Evolutionary conservation across 495 filamentous ascomycete species (phyloP).

Genomic region (Pseudotulostoma volvatum): DNA sequence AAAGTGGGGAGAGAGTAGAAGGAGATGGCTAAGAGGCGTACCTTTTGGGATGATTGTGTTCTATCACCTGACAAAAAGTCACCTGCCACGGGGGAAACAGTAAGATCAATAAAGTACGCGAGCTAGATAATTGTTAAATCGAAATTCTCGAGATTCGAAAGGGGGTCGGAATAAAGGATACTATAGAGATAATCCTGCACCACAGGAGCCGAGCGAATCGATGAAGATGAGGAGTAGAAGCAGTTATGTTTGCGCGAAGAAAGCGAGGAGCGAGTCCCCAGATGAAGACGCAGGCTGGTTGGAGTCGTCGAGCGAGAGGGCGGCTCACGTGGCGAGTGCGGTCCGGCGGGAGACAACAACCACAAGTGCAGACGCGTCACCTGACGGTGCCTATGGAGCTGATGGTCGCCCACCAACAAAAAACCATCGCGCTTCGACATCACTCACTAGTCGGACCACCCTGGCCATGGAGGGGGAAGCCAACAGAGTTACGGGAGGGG

Average conservation of each 20-base stretch:
- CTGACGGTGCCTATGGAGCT: no score
- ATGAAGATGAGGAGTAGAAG: no score
- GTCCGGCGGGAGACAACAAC: conserved; percentile 11
- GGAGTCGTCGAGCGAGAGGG: conserved; percentile 15
- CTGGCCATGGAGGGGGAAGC: no score
- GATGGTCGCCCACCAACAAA: no score
- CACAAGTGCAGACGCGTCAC: conserved; percentile 21
- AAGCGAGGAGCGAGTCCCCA: no score
- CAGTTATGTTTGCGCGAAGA: no score
- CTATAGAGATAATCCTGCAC: no score
- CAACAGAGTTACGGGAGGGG: no score
- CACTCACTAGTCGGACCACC: no score
- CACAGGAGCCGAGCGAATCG: no score
- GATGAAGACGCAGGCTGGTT: neutral
- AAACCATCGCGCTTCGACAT: no score
- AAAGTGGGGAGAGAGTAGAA: conserved; percentile 5
- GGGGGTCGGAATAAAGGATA: conserved; percentile 10
- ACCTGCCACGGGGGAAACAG: conserved; percentile 35
- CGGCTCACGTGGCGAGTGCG: conserved; percentile 29
- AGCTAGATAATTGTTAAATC: neutral
- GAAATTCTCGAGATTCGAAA: conserved; percentile 15
- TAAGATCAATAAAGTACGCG: conserved; percentile 12
- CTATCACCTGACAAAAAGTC: conserved; percentile 39
- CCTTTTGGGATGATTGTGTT: conserved; percentile 29
- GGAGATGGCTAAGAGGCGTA: conserved; percentile 14